Conservation (phyloP, 495 filamentous ascomycete species). For the Talaromyces ruber region DNA sequence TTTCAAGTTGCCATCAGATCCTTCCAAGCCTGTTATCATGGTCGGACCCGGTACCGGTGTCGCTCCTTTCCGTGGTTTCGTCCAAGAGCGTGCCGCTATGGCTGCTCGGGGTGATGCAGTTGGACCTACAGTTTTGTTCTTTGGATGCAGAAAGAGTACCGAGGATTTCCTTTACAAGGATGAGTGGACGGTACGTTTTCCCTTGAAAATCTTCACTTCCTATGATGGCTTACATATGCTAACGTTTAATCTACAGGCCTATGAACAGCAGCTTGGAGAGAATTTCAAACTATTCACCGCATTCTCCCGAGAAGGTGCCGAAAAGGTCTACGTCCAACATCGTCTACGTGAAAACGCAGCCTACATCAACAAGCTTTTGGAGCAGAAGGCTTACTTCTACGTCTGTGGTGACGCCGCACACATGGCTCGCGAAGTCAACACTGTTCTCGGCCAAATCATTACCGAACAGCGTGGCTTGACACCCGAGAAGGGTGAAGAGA, state of each 20-base stretch:
- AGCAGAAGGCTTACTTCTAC: slow-evolving; percentile 91
- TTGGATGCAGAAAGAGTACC: slow-evolving; percentile 72
- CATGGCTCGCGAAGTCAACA: slow-evolving; percentile 96
- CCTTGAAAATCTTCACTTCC: neutral
- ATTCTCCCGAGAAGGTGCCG: slow-evolving; percentile 71
- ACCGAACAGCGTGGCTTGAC: slow-evolving; percentile 71
- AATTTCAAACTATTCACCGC: slow-evolving; percentile 82
- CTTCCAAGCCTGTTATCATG: slow-evolving; percentile 88
- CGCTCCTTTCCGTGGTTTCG: slow-evolving; percentile 90
- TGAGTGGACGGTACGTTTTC: slow-evolving; percentile 81
- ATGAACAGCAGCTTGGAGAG: slow-evolving; percentile 72
- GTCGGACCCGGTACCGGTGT: slow-evolving; percentile 96
- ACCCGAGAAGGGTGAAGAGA: slow-evolving; percentile 81
- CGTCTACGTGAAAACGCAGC: slow-evolving; percentile 72
- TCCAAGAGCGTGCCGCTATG: slow-evolving; percentile 83
- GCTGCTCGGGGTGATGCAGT: slow-evolving; percentile 75
- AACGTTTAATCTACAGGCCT: slow-evolving; percentile 48
- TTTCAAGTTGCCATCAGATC: slow-evolving; percentile 97
- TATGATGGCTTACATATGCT: neutral
- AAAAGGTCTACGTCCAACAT: slow-evolving; percentile 98
- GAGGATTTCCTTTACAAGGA: slow-evolving; percentile 92
- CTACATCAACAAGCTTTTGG: slow-evolving; percentile 79
- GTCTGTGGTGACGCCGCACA: slow-evolving; percentile 97
- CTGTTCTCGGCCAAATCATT: slow-evolving; percentile 75
- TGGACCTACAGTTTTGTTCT: slow-evolving; percentile 87